A percentile compares a stretch with the other conserved stretches of the same genome.
These are phyloP conservation scores for Raffaelea ambrosiae DNA, from an alignment of 2,329 filamentous ascomycete genomes.

Conservation along the genomic window DNA sequence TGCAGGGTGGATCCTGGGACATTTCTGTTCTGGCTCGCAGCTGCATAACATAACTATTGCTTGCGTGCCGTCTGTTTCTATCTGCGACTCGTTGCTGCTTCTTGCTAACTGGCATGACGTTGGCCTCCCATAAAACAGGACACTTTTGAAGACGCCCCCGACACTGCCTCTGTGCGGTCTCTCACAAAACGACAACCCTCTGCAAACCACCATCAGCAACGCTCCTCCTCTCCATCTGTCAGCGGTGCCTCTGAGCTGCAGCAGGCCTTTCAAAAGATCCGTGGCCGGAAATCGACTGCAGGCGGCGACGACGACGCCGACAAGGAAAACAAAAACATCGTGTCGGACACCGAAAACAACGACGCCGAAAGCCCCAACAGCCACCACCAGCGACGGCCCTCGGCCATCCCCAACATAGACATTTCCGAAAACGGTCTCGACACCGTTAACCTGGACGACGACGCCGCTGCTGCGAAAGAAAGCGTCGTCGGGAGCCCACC, in stretches of 20 bases:
- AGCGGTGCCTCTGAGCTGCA: slow-evolving; percentile 20
- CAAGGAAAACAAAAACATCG: slow-evolving; percentile 14
- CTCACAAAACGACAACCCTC: slow-evolving; percentile 43
- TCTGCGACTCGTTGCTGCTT: background rate
- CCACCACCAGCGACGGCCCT: slow-evolving; percentile 22
- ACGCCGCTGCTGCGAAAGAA: slow-evolving; percentile 23
- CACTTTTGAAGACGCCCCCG: slow-evolving; percentile 75
- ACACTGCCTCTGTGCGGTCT: slow-evolving; percentile 56
- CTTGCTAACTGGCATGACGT: background rate
- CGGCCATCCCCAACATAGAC: slow-evolving; percentile 29
- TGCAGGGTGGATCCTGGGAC: background rate
- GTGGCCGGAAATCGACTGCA: slow-evolving; percentile 1
- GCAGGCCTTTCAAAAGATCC: slow-evolving; percentile 13
- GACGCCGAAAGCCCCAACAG: slow-evolving; percentile 1
- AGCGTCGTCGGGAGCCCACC: slow-evolving; percentile 1
- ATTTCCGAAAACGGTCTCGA: slow-evolving; percentile 38
- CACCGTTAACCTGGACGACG: slow-evolving; percentile 61
- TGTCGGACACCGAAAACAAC: background rate
- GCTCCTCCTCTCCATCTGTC: slow-evolving; percentile 6
- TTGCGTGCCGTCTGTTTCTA: background rate
- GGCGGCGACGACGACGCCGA: slow-evolving; percentile 16
- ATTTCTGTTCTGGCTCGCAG: background rate
- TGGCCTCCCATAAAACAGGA: slow-evolving; percentile 41
- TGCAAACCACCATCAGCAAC: slow-evolving; percentile 18
- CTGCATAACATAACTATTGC: background rate